Percentiles rank a stretch among this genome's conserved stretches.
phyloP scores from a whole-genome alignment of 345 rosid species.

The Heritiera fomes region DNA sequence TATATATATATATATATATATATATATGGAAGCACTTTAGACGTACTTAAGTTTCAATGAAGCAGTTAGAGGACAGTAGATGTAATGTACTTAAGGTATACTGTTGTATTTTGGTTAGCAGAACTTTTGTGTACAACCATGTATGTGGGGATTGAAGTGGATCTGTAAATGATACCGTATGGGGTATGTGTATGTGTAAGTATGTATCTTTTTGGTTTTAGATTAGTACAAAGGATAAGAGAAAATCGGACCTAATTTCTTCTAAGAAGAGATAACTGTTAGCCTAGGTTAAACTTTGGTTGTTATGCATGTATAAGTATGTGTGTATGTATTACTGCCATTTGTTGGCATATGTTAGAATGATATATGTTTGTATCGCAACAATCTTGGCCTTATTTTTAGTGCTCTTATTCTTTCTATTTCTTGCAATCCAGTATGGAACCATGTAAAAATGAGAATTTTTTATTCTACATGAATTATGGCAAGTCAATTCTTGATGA shows the following conservation, averaged over 20 bases:
- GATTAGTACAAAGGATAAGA: too few relatives aligned
- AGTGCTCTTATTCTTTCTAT: background rate
- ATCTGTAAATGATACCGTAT: too few relatives aligned
- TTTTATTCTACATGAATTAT: background rate
- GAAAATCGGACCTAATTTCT: too few relatives aligned
- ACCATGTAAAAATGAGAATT: background rate
- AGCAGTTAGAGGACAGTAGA: background rate
- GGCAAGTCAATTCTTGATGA: background rate
- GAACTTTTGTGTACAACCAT: too few relatives aligned
- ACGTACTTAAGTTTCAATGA: background rate
- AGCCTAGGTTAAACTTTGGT: too few relatives aligned
- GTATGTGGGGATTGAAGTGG: too few relatives aligned
- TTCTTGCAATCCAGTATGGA: slow-evolving; percentile 5
- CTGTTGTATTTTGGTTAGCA: too few relatives aligned
- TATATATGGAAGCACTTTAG: background rate
- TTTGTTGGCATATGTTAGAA: background rate
- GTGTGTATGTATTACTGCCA: background rate
- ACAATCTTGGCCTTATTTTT: background rate
- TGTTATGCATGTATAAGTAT: too few relatives aligned
- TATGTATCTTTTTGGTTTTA: too few relatives aligned
- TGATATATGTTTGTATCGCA: background rate
- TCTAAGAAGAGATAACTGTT: too few relatives aligned
- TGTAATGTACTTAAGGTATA: background rate
- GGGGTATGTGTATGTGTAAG: too few relatives aligned
- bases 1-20: too few relatives aligned